Evolutionary conservation across 768 basidiomycete species (phyloP).

Genomic region (Tremella fuciformis): DNA sequence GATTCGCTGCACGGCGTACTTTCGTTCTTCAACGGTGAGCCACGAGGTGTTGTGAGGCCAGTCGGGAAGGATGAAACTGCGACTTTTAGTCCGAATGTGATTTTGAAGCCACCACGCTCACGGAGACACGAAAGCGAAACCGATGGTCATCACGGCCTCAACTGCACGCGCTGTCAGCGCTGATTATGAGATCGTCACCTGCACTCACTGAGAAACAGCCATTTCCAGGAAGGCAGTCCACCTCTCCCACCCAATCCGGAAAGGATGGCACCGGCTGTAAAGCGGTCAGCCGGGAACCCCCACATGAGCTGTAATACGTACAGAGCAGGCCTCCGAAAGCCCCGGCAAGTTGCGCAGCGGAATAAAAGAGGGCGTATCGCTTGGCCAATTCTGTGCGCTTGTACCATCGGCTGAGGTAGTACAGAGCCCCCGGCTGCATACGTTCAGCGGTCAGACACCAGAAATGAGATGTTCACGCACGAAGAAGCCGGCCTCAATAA

Average conservation of each 20-base stretch:
- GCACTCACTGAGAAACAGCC: constrained; percentile 74
- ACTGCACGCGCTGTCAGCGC: no score
- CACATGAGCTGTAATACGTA: no score
- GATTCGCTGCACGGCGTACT: constrained; percentile 44
- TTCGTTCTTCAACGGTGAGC: constrained; percentile 44
- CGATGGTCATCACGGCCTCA: constrained; percentile 58
- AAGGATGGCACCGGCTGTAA: constrained; percentile 76
- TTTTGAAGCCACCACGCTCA: constrained; percentile 60
- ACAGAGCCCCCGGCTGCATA: constrained; percentile 47
- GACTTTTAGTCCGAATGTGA: constrained; percentile 53
- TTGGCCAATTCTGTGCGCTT: constrained; percentile 40
- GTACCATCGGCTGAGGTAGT: constrained; percentile 47
- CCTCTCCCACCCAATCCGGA: constrained; percentile 65
- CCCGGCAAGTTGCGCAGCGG: constrained; percentile 65
- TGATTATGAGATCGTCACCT: constrained; percentile 59
- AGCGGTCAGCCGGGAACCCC: no score
- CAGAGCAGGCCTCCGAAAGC: constrained; percentile 74
- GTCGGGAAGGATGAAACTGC: constrained; percentile 61
- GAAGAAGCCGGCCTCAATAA: constrained; percentile 62
- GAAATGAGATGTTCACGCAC: no score
- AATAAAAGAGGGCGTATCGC: constrained; percentile 43
- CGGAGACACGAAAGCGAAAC: constrained; percentile 59
- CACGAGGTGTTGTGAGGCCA: constrained; percentile 47
- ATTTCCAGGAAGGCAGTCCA: constrained; percentile 68
- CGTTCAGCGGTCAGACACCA: no score